Conservation (phyloP, 2,329 filamentous ascomycete species). For the Rhytidhysteron rufulum region DNA sequence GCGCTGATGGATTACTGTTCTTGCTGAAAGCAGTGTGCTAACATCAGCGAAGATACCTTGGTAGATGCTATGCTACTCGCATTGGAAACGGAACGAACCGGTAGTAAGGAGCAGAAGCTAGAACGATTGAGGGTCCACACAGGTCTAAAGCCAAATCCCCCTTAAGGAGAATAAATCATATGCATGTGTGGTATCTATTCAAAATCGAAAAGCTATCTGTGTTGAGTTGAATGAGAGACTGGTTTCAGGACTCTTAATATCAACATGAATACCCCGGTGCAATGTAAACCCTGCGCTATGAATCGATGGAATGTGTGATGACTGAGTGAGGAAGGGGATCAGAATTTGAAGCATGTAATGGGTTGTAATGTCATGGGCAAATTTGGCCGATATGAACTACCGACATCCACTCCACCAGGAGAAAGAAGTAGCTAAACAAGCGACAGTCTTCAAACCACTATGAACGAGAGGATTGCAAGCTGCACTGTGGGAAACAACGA, state of each 20-base stretch:
- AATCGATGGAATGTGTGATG: not conserved
- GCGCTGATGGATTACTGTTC: not conserved
- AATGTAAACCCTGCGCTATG: not conserved
- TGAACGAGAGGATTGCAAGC: too few relatives aligned
- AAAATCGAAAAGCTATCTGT: not conserved
- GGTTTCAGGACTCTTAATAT: not conserved
- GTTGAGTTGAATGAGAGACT: not conserved
- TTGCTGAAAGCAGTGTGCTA: not conserved
- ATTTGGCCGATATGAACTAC: too few relatives aligned
- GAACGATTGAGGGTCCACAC: constrained; percentile 26
- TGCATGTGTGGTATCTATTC: not conserved
- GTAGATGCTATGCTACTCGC: constrained; percentile 25
- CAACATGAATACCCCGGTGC: not conserved
- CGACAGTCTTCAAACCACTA: too few relatives aligned
- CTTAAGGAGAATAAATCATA: constrained; percentile 9
- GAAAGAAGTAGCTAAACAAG: too few relatives aligned
- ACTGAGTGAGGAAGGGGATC: not conserved
- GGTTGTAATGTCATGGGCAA: too few relatives aligned
- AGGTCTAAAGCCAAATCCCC: constrained; percentile 25
- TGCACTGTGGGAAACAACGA: too few relatives aligned
- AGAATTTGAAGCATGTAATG: not conserved
- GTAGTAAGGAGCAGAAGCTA: constrained; percentile 23
- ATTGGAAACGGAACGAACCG: constrained; percentile 24
- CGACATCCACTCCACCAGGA: too few relatives aligned
- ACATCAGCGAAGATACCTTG: constrained; percentile 19